These are phyloP conservation scores for Leptographium wingfieldii DNA, from an alignment of 2,329 filamentous ascomycete genomes.

Conservation along the genomic window DNA sequence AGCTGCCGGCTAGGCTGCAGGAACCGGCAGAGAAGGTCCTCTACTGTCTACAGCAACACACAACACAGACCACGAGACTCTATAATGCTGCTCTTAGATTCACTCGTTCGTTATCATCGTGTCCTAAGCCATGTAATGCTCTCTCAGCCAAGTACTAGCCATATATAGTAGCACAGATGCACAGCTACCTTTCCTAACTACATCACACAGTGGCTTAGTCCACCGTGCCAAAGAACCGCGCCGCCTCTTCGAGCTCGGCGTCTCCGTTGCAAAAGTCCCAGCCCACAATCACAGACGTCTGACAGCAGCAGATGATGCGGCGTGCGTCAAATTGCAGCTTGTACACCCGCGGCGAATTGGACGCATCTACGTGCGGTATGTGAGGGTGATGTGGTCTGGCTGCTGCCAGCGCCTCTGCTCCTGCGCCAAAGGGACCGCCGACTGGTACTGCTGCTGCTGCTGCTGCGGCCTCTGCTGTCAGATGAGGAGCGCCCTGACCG, in stretches of 20 bases:
- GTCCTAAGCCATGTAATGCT: neutral
- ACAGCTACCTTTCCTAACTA: too few species aligned
- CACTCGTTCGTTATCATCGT: neutral
- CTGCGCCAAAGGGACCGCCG: neutral
- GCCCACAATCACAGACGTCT: conserved; percentile 81
- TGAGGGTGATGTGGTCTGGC: conserved; percentile 27
- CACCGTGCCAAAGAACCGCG: conserved; percentile 61
- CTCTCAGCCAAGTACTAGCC: neutral
- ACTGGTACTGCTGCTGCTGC: neutral
- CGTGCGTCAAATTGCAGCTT: conserved; percentile 94
- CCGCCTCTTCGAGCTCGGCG: conserved; percentile 62
- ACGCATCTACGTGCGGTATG: conserved; percentile 32
- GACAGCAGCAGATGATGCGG: conserved; percentile 87
- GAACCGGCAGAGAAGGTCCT: neutral
- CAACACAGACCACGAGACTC: neutral
- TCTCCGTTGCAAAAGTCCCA: conserved; percentile 97
- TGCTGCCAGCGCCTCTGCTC: neutral
- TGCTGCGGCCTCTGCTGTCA: neutral
- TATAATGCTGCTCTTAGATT: neutral
- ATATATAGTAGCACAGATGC: neutral
- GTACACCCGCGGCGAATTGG: conserved; percentile 58
- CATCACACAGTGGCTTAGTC: conserved; percentile 22
- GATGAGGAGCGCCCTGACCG: neutral
- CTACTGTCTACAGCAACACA: neutral
- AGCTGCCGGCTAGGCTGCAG: conserved; percentile 4